phyloP scores from a whole-genome alignment of 352 stramenopile genomes.

The Phytophthora syringae region DNA sequence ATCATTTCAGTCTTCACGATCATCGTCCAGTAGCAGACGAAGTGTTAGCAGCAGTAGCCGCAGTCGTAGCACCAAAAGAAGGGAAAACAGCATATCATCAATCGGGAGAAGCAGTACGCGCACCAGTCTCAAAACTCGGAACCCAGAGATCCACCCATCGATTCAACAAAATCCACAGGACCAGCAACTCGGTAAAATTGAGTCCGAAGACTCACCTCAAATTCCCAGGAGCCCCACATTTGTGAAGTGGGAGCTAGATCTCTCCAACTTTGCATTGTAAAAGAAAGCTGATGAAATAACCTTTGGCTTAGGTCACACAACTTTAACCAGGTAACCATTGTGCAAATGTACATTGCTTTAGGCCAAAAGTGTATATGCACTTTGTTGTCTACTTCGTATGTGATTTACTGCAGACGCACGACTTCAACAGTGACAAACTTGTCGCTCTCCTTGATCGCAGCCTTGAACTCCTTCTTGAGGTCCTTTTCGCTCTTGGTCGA shows the following conservation, averaged over 20 bases:
- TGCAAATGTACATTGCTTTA: conserved; percentile 1
- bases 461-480: conserved; percentile 72
- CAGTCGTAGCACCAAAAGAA: conserved; percentile 11
- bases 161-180: conserved; percentile 5
- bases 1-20: background rate
- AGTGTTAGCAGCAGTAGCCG: conserved; percentile 6
- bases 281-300: too few species aligned
- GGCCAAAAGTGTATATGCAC: too few species aligned
- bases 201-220: background rate
- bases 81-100: background rate
- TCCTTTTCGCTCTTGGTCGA: conserved; percentile 68
- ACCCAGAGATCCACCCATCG: background rate
- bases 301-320: too few species aligned
- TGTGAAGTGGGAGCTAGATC: conserved; percentile 65
- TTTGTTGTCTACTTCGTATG: conserved; percentile 3
- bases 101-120: background rate
- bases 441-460: conserved; percentile 44
- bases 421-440: conserved; percentile 59
- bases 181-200: background rate
- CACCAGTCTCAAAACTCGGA: background rate
- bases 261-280: conserved; percentile 60
- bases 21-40: conserved; percentile 13
- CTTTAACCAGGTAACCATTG: background rate
- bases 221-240: conserved; percentile 19
- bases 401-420: conserved; percentile 47